Base-by-base conservation (phyloP, 2,329 filamentous ascomycete genomes). In the Coniochaeta ligniaria region DNA sequence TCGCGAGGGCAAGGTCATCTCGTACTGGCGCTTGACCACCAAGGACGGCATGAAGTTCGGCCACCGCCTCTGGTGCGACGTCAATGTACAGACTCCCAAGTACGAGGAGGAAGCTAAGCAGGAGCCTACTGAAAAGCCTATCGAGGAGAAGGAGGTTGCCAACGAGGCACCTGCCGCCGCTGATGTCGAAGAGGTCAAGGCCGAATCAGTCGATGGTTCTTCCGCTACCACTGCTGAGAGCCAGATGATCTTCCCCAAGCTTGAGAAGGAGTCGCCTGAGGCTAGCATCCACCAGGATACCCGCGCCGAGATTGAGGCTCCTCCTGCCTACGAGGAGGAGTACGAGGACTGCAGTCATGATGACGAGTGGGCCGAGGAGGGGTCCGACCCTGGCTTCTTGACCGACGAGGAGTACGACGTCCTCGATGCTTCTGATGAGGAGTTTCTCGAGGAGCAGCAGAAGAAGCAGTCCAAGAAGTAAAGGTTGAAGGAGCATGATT, bases 331-430 rank as follows among this genome's bases (percentile, higher is more conserved):
- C 36, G 80, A 82, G 20, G 81, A 85, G 22, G 77, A 81, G 55
- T 80, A 79, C 55, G 80, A 82, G 64, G 80, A 83, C 57, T 80
- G 78, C 63, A 38, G 35, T 24, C 77, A 74, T 36, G 79, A 82
- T 59, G 84, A 85, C n/a, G 87, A 88, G 55, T 86, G 83, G 79
- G 76, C 74, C n/a, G 78, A 79, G 41, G 81, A 85, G 45, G 78
- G 75, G n/a, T 83, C 82, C 1, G 85, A 87, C 14, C 86, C 90
- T 62, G 90, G 88, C 14, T 97, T 96, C 80, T 77, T 96, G 80
- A 98, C 95, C 0, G 95, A 99, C 65, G 95, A 98, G 74, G 95
- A 99, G 77, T 99, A 98, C 73, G 95, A 99, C 70, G 93, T 98
- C 66, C 85, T 98, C 54, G 92, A 97, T 77, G 94, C 92, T 50